Conservation (phyloP, 345 rosid genomes). For the Firmiana major region DNA sequence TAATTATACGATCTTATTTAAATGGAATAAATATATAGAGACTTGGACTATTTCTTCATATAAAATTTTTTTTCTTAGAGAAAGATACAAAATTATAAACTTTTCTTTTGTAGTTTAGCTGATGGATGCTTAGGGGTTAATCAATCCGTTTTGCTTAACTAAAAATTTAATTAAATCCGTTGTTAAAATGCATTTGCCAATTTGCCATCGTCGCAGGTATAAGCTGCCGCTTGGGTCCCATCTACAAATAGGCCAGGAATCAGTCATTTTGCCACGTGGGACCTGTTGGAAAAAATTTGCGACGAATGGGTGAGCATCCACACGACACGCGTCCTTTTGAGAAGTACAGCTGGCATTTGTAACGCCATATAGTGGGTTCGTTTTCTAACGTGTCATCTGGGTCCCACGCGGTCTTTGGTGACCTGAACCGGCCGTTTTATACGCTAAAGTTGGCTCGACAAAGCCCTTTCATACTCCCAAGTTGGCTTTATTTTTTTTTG, state of each 20-base stretch:
- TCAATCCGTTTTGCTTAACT: too few relatives aligned
- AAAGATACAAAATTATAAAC: too few relatives aligned
- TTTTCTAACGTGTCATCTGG: slow-evolving; percentile 4
- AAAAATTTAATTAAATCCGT: too few relatives aligned
- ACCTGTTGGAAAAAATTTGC: background rate
- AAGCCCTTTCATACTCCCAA: background rate
- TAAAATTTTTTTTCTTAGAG: too few relatives aligned
- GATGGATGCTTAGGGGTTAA: too few relatives aligned
- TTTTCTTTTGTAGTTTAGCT: too few relatives aligned
- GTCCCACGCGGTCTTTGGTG: slow-evolving; percentile 5
- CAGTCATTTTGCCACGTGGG: background rate
- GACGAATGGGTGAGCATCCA: background rate
- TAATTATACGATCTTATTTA: too few relatives aligned
- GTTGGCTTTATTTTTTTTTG: too few relatives aligned
- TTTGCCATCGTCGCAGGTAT: too few relatives aligned
- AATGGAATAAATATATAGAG: too few relatives aligned
- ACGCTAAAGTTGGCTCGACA: background rate
- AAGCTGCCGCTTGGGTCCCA: background rate
- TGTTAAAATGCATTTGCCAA: too few relatives aligned
- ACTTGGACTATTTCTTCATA: too few relatives aligned
- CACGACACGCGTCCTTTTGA: background rate
- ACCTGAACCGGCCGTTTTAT: background rate
- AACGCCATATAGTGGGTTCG: background rate
- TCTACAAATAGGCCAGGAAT: background rate
- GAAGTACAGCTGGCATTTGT: slow-evolving; percentile 5